Evolutionary conservation across 108 stramenopile genomes (phyloP), one percentile per base, ranked within the genome.

Genomic region (Cyclotella atomus): DNA sequence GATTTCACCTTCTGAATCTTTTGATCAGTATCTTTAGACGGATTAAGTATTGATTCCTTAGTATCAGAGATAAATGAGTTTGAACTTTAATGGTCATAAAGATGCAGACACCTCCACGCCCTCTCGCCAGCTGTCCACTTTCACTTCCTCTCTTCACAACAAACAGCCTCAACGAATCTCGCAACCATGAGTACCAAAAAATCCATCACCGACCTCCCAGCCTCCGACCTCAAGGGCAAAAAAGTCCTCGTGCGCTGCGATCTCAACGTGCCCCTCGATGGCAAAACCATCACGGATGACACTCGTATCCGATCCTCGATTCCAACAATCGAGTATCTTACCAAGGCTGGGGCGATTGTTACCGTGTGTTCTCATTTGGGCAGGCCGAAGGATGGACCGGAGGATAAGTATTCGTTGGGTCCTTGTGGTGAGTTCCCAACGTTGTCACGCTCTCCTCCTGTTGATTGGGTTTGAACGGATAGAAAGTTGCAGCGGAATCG

Each of bases 321-420:
- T 72, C 99, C 99, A 33, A 97, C 98, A 82, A 96, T 99, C 68
- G 91, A 98, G 75, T 97, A 91, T 89, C 90, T 99, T 60, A 87
- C 89, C 82, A 68, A 70, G 55, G 97, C 97, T 89, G 99, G 97
- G 75, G 99, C 99, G 70, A 97, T 92, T 68, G 95, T 96, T 77
- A 85, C 95, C 49, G 93, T 98, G 63, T 97, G 98, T 91, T 98
- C 97, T 35, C 98, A 99, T 88, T 92, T 99, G 85, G 98, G 98
- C 63, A 96, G 98, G 65, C 98, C 98, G 46, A 97, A 98, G 88
- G 91, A 90, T 72, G 97, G 96, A 21, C 92, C 95, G 36, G 97
- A 97, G 87, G 97, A 95, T 84, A 98, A 99, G 91, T 98, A 92
- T 96, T 96, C 95, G 71, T 87, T 99, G 61, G 92, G 59, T 29